Conservation (phyloP, 208 protist genomes). For the Lotmaria passim region DNA sequence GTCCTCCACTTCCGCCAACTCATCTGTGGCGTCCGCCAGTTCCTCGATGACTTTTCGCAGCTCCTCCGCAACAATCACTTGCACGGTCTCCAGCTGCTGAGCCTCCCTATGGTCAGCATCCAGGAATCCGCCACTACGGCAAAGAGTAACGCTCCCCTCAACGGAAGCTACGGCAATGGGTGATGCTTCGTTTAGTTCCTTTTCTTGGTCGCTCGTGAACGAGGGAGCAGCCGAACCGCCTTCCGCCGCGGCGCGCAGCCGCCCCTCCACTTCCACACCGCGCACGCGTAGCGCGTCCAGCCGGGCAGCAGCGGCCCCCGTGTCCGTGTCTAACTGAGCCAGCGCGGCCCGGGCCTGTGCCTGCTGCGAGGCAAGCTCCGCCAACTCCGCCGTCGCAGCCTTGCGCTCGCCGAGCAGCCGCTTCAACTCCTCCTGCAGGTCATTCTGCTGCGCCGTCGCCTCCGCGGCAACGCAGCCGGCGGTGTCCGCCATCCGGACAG, state of each 20-base stretch:
- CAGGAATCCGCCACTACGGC: too few relatives aligned
- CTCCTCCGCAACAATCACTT: constrained; percentile 12
- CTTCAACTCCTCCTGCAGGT: constrained; percentile 21
- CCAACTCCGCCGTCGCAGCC: constrained; percentile 2
- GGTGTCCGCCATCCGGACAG: constrained; percentile 28
- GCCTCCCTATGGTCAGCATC: neutral
- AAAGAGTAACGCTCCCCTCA: too few relatives aligned
- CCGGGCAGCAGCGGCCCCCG: neutral
- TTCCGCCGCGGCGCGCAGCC: constrained; percentile 9
- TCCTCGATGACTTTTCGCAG: constrained; percentile 16
- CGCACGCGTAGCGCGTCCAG: neutral
- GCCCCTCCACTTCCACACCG: neutral
- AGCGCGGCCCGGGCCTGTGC: constrained; percentile 1
- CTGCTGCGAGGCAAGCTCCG: constrained; percentile 6
- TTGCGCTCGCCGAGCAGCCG: neutral
- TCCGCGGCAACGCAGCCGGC: constrained; percentile 8
- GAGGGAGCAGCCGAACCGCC: too few relatives aligned
- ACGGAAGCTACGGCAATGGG: too few relatives aligned
- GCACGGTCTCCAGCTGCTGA: neutral
- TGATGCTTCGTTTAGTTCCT: too few relatives aligned
- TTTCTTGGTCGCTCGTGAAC: too few relatives aligned
- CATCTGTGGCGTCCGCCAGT: constrained; percentile 21
- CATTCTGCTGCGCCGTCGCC: constrained; percentile 17
- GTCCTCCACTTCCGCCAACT: constrained; percentile 35
- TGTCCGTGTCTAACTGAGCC: constrained; percentile 1